phyloP scores from a whole-genome alignment of 768 basidiomycete species.

The Leccinellum rugosiceps region DNA sequence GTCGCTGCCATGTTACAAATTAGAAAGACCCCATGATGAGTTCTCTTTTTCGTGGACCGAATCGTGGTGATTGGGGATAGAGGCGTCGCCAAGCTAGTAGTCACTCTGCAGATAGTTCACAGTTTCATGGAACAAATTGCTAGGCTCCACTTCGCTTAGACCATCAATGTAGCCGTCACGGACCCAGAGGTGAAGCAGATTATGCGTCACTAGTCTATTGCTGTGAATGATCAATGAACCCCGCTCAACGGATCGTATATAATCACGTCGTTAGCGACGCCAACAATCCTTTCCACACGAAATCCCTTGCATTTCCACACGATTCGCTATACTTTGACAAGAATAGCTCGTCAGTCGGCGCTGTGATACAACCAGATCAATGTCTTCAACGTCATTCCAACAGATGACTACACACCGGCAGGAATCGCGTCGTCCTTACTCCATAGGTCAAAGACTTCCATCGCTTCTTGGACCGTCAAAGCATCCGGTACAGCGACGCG shows the following conservation, averaged over 20 bases:
- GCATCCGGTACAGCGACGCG: constrained; percentile 52
- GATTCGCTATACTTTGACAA: constrained; percentile 75
- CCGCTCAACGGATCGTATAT: not conserved
- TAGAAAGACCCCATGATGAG: no score
- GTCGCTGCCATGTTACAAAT: no score
- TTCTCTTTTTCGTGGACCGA: no score
- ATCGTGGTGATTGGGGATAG: no score
- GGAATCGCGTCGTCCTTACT: constrained; percentile 56
- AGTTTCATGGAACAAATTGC: not conserved
- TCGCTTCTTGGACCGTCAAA: constrained; percentile 65
- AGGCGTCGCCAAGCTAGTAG: not conserved
- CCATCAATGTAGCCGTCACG: not conserved
- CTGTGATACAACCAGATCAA: constrained; percentile 23
- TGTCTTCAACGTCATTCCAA: not conserved
- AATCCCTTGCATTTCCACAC: constrained; percentile 75
- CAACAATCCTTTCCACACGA: constrained; percentile 67
- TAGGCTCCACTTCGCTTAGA: no score
- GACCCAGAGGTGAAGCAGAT: not conserved
- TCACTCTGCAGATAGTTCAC: no score
- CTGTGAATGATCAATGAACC: not conserved
- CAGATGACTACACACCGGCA: constrained; percentile 36
- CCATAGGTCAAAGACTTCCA: constrained; percentile 75
- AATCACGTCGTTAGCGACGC: constrained; percentile 25
- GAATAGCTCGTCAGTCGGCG: constrained; percentile 65
- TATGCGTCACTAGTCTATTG: not conserved